A percentile compares a stretch with the other conserved stretches of the same genome.
phyloP scores from a whole-genome alignment of 2,329 filamentous ascomycete genomes.

The Scorias spongiosa region DNA sequence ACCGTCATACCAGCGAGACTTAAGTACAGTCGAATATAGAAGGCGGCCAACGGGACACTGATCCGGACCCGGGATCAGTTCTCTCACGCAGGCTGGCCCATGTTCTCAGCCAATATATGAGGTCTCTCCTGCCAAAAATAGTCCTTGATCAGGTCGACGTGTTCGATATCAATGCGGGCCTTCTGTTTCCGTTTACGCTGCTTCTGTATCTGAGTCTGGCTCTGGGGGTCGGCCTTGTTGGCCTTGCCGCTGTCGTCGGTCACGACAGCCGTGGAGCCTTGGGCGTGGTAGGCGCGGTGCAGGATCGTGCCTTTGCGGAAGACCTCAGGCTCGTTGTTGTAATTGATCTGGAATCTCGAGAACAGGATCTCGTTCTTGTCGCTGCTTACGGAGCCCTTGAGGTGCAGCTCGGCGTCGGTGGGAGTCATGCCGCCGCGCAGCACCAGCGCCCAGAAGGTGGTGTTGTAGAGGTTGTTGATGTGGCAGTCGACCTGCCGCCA shows the following conservation, averaged over 20 bases:
- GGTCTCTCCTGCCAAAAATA: constrained; percentile 82
- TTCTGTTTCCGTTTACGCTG: constrained; percentile 69
- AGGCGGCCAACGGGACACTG: too few species aligned
- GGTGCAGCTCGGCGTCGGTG: constrained; percentile 63
- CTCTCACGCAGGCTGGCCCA: background rate
- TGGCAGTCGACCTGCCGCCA: constrained; percentile 97
- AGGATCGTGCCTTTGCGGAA: constrained; percentile 88
- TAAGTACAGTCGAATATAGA: too few species aligned
- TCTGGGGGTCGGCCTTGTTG: constrained; percentile 1
- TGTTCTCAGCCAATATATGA: constrained; percentile 39
- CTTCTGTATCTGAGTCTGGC: constrained; percentile 66
- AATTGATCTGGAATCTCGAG: constrained; percentile 78
- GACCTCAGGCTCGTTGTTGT: constrained; percentile 89
- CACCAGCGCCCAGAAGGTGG: constrained; percentile 84
- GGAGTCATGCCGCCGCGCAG: constrained; percentile 59
- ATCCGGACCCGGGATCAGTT: background rate
- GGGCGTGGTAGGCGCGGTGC: constrained; percentile 42
- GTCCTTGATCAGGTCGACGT: constrained; percentile 89
- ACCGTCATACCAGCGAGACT: too few species aligned
- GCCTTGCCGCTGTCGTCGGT: background rate
- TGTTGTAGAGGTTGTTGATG: constrained; percentile 98
- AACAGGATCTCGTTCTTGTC: constrained; percentile 97
- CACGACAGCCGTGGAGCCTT: constrained; percentile 31
- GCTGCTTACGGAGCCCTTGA: constrained; percentile 66
- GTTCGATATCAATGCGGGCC: constrained; percentile 64